Conservation (phyloP, 768 basidiomycete species). For the Trametes coccinea region DNA sequence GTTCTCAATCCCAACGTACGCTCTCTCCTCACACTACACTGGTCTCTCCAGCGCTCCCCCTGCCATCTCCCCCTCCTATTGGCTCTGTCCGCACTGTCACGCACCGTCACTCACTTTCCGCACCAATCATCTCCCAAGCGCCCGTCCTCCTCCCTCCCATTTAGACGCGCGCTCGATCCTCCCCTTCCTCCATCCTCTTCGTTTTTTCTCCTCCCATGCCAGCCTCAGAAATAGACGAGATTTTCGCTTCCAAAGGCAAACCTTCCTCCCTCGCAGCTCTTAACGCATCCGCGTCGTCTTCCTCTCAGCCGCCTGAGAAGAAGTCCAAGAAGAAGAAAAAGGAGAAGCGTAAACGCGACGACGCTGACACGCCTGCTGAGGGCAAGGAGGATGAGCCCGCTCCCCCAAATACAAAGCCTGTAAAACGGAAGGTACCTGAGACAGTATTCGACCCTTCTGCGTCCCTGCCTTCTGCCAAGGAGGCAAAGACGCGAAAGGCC, state of each 20-base stretch:
- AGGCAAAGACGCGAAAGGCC: slow-evolving; percentile 35
- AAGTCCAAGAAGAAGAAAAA: slow-evolving; percentile 47
- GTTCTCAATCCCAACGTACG: too few relatives aligned
- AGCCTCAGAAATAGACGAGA: slow-evolving; percentile 83
- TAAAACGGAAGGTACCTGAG: slow-evolving; percentile 46
- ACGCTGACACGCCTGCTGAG: slow-evolving; percentile 11
- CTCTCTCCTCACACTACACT: not conserved
- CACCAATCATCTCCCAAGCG: not conserved
- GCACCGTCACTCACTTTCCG: not conserved
- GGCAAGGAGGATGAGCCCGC: slow-evolving; percentile 7
- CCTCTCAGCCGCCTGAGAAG: slow-evolving; percentile 23
- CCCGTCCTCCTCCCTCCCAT: not conserved
- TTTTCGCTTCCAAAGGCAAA: slow-evolving; percentile 57
- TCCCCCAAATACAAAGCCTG: slow-evolving; percentile 15
- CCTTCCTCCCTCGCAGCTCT: slow-evolving; percentile 14
- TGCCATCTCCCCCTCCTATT: not conserved
- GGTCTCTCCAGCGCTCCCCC: not conserved
- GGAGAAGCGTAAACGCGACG: slow-evolving; percentile 34
- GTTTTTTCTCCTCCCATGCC: slow-evolving; percentile 35
- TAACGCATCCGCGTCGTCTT: slow-evolving; percentile 30
- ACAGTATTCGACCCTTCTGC: slow-evolving; percentile 68
- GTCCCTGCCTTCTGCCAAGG: slow-evolving; percentile 34
- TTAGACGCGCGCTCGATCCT: slow-evolving; percentile 4
- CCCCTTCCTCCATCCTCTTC: slow-evolving; percentile 8
- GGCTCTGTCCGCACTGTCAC: not conserved